A percentile compares a stretch with the other conserved stretches of the same genome.
These are phyloP conservation scores for Aphanomyces astaci DNA, from an alignment of 352 stramenopile species.

Conservation along the genomic window DNA sequence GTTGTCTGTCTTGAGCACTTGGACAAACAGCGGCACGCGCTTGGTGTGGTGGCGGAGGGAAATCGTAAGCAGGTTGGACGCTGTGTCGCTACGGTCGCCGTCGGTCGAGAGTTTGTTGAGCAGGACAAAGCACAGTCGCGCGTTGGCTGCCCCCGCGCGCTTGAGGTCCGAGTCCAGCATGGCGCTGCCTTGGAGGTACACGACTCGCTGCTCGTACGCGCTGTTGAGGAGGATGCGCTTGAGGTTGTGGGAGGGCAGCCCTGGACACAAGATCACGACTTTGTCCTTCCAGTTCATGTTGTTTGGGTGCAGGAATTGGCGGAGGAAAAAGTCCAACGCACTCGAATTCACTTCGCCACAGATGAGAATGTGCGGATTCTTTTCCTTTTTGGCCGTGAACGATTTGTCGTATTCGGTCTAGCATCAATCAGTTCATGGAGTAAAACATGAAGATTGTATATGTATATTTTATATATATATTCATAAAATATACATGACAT, in stretches of 20 bases:
- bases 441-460: background rate
- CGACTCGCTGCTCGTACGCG: slow-evolving; percentile 64
- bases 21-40: slow-evolving; percentile 58
- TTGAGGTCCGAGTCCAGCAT: slow-evolving; percentile 66
- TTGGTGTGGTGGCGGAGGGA: slow-evolving; percentile 70
- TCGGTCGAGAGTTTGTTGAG: slow-evolving; percentile 55
- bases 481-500: no score
- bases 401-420: slow-evolving; percentile 77
- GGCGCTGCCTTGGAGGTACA: slow-evolving; percentile 68
- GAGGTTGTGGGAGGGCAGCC: slow-evolving; percentile 47
- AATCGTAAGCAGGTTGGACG: slow-evolving; percentile 64
- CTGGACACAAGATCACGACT: slow-evolving; percentile 63
- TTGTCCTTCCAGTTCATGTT: slow-evolving; percentile 52
- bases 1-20: slow-evolving; percentile 74
- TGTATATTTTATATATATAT: no score
- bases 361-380: slow-evolving; percentile 62
- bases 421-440: background rate
- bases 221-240: slow-evolving; percentile 55
- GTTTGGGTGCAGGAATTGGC: slow-evolving; percentile 60
- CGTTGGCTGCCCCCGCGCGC: slow-evolving; percentile 40
- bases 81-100: slow-evolving; percentile 56
- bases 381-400: slow-evolving; percentile 48
- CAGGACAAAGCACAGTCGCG: slow-evolving; percentile 67
- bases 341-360: slow-evolving; percentile 68
- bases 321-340: slow-evolving; percentile 66